Conservation (phyloP, 2,329 filamentous ascomycete species). For the Sarocladium brachiariae region DNA sequence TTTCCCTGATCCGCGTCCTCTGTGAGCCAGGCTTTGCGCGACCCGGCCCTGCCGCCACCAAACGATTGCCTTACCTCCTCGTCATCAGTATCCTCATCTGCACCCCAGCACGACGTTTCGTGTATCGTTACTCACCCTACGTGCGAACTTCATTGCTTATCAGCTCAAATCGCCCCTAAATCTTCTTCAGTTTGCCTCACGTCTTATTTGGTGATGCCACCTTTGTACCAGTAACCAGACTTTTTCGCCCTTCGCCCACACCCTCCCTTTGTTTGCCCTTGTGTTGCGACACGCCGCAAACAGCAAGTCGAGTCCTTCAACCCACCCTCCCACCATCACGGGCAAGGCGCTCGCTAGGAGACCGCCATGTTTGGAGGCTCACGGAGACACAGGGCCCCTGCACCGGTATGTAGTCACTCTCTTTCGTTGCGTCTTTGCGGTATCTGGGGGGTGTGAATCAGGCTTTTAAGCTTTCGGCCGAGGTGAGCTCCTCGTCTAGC, state of each 20-base stretch:
- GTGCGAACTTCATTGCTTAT: background rate
- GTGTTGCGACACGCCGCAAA: slow-evolving; percentile 3
- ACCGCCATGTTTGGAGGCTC: slow-evolving; percentile 16
- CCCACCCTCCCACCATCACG: background rate
- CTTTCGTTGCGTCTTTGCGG: background rate
- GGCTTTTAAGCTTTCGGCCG: background rate
- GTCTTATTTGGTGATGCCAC: background rate
- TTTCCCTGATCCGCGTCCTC: background rate
- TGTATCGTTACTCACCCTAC: slow-evolving; percentile 6
- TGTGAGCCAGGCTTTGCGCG: background rate
- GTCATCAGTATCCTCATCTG: too few species aligned
- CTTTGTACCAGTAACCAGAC: background rate
- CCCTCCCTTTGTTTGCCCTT: background rate
- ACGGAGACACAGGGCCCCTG: slow-evolving; percentile 12
- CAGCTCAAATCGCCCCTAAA: background rate
- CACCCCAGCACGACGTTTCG: background rate
- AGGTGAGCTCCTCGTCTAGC: slow-evolving; percentile 3
- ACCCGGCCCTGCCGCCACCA: background rate
- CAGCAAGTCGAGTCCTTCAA: slow-evolving; percentile 7
- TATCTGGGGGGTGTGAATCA: too few species aligned
- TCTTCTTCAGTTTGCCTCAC: background rate
- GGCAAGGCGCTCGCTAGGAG: slow-evolving; percentile 6
- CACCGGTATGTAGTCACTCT: slow-evolving; percentile 14
- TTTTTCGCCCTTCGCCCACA: background rate
- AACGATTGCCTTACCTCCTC: background rate